Evolutionary conservation across 768 basidiomycete species (phyloP).

Genomic region (Mycena chlorophos): DNA sequence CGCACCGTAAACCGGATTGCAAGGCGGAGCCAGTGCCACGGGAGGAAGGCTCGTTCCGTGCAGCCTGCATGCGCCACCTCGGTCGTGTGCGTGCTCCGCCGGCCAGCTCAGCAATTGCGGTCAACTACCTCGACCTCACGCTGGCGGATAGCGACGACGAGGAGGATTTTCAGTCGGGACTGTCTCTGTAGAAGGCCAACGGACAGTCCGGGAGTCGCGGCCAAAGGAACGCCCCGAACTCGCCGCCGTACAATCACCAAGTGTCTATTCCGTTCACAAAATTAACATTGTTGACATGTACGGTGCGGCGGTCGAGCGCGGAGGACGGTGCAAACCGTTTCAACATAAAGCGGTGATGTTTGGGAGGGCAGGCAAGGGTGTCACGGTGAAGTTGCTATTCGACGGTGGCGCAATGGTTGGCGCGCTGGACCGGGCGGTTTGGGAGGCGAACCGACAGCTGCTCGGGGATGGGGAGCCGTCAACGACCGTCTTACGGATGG

Average conservation of each 20-base stretch:
- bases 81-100: background rate
- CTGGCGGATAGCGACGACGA: conserved; percentile 4
- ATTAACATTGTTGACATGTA: conserved; percentile 5
- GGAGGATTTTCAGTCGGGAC: conserved; percentile 23
- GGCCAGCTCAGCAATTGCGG: conserved; percentile 4
- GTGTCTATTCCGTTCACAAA: conserved; percentile 5
- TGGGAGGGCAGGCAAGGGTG: conserved; percentile 17
- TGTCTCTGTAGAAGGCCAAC: conserved; percentile 20
- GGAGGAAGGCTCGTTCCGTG: conserved; percentile 4
- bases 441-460: conserved; percentile 6
- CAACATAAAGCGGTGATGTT: conserved; percentile 20
- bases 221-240: conserved; percentile 3
- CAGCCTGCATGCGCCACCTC: background rate
- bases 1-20: conserved; percentile 6
- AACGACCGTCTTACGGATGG: conserved; percentile 29
- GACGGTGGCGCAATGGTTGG: conserved; percentile 35
- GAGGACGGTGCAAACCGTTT: conserved; percentile 21
- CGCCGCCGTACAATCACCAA: conserved; percentile 3
- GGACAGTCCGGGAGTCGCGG: conserved; percentile 4
- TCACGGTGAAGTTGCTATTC: conserved; percentile 22
- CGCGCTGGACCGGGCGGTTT: conserved; percentile 26
- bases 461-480: conserved; percentile 20
- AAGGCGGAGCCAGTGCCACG: background rate
- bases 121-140: conserved; percentile 11
- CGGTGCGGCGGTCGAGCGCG: conserved; percentile 9